A percentile compares a stretch with the other conserved stretches of the same genome.
phyloP scores from a whole-genome alignment of 257 asterid species.

The Verbena officinalis region DNA sequence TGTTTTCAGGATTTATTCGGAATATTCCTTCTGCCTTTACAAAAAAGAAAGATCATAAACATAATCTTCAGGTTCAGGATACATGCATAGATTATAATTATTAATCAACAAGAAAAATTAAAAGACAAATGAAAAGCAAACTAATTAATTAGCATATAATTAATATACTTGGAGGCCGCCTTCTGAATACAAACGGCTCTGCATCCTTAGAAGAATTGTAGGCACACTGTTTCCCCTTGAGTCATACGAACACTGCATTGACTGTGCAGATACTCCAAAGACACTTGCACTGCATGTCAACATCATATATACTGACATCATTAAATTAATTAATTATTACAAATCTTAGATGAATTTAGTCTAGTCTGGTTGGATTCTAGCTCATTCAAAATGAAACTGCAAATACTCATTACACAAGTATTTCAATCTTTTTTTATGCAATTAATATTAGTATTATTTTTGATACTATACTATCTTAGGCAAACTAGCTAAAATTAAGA shows the following conservation, averaged over 20 bases:
- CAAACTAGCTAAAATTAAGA: no score
- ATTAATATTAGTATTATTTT: no score
- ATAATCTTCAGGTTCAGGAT: not conserved
- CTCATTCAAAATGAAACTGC: not conserved
- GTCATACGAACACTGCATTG: constrained; percentile 87
- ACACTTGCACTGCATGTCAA: constrained; percentile 70
- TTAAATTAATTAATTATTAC: not conserved
- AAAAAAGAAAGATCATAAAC: constrained; percentile 10
- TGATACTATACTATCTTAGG: no score
- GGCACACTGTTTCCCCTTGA: constrained; percentile 82
- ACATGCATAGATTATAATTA: no score
- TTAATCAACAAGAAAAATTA: not conserved
- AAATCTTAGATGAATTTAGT: not conserved
- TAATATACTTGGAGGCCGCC: constrained; percentile 77
- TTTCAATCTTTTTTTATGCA: not conserved
- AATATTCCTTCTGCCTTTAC: constrained; percentile 93
- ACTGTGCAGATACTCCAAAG: constrained; percentile 85
- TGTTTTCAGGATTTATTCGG: constrained; percentile 75
- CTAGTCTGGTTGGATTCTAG: no score
- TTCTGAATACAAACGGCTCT: constrained; percentile 60
- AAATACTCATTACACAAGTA: not conserved
- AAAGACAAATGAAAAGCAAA: not conserved
- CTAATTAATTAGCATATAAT: no score
- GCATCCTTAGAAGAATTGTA: constrained; percentile 78
- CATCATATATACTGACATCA: not conserved